Evolutionary conservation across 139 green algal species (phyloP).

Genomic region (Chlamydomonas schloesseri): DNA sequence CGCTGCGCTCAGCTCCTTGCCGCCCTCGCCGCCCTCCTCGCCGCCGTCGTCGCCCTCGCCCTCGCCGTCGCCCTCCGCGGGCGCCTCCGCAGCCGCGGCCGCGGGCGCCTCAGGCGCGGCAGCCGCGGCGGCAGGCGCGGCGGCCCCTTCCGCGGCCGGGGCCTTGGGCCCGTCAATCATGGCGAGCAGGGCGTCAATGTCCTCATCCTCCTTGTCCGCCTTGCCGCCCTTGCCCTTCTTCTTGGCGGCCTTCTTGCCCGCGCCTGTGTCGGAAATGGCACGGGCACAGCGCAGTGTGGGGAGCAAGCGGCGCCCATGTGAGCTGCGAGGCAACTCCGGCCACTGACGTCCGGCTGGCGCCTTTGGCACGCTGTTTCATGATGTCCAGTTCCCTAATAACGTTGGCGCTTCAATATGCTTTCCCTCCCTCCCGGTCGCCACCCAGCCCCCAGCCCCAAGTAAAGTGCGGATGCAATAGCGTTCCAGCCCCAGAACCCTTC

Average conservation of each 20-base stretch:
- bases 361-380: no score
- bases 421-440: no score
- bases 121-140: conserved; percentile 30
- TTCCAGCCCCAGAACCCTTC: no score
- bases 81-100: conserved; percentile 23
- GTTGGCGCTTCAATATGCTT: no score
- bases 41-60: conserved; percentile 42
- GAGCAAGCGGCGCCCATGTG: no score
- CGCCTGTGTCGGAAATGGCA: neutral
- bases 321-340: no score
- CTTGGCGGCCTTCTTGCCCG: conserved; percentile 42
- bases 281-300: no score
- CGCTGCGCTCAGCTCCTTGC: conserved; percentile 75
- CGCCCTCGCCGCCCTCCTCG: conserved; percentile 47
- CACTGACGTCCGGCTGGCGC: no score
- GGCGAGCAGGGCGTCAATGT: conserved; percentile 80
- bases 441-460: no score
- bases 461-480: no score
- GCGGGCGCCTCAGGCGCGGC: conserved; percentile 24
- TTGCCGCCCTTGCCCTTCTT: conserved; percentile 65
- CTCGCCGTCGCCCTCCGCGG: conserved; percentile 45
- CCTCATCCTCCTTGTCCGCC: conserved; percentile 61
- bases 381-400: no score
- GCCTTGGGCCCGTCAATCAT: conserved; percentile 69
- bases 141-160: conserved; percentile 18